Evolutionary conservation across 1,139 yeast genomes (phyloP).

Genomic region (Suhomyces kunorum): DNA sequence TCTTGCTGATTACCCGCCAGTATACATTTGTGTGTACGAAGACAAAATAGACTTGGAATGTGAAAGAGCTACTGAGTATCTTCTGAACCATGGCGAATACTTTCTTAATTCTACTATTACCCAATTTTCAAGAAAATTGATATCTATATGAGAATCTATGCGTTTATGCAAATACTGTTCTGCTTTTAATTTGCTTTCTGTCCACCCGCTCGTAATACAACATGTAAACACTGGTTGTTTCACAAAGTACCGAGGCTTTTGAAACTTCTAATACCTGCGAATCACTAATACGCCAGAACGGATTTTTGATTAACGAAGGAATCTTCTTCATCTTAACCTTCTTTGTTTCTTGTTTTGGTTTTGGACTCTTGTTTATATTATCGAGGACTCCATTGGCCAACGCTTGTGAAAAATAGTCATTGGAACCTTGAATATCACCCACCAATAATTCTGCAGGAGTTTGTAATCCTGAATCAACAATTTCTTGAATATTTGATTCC

Average conservation of each 20-base stretch:
- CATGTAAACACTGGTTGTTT: slow-evolving; percentile 77
- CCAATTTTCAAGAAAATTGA: background rate
- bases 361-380: slow-evolving; percentile 4
- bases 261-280: slow-evolving; percentile 64
- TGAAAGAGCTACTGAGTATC: slow-evolving; percentile 5
- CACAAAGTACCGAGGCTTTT: slow-evolving; percentile 61
- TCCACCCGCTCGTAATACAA: slow-evolving; percentile 70
- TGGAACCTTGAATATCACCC: slow-evolving; percentile 28
- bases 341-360: slow-evolving; percentile 9
- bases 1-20: slow-evolving; percentile 18
- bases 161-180: slow-evolving; percentile 4
- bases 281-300: slow-evolving; percentile 90
- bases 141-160: background rate
- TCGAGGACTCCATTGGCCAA: slow-evolving; percentile 15
- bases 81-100: background rate
- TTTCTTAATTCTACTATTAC: slow-evolving; percentile 3
- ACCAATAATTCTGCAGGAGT: slow-evolving; percentile 49
- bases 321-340: slow-evolving; percentile 51
- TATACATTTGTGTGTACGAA: slow-evolving; percentile 22
- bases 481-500: slow-evolving; percentile 41
- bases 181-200: slow-evolving; percentile 21
- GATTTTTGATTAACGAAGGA: slow-evolving; percentile 55
- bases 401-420: slow-evolving; percentile 19
- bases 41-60: slow-evolving; percentile 21
- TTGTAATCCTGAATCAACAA: slow-evolving; percentile 41